A percentile compares a stretch with the other conserved stretches of the same genome.
These are phyloP conservation scores for Pharnaceum exiguum DNA, from an alignment of 148 eudicot genomes.

Conservation along the genomic window DNA sequence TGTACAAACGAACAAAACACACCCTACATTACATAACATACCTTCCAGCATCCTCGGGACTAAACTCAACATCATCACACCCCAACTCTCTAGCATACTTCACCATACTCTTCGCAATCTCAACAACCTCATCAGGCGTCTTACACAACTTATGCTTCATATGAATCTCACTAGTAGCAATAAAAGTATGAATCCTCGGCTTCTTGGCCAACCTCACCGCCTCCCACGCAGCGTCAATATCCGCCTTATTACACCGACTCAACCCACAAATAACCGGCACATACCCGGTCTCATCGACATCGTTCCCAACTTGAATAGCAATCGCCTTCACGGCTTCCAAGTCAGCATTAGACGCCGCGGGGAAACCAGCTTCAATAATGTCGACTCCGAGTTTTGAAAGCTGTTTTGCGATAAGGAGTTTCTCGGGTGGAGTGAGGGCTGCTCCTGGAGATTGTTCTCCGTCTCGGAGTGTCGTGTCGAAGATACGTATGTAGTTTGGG, in stretches of 20 bases:
- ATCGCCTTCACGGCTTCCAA: conserved; percentile 72
- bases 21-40: too few species aligned
- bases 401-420: conserved; percentile 76
- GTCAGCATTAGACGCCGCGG: conserved; percentile 79
- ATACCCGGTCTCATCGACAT: conserved; percentile 37
- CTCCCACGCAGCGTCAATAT: conserved; percentile 83
- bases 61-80: conserved; percentile 85
- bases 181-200: conserved; percentile 88
- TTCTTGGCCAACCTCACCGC: conserved; percentile 72
- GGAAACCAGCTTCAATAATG: conserved; percentile 88
- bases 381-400: conserved; percentile 79
- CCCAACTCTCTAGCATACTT: conserved; percentile 86
- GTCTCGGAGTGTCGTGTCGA: conserved; percentile 93
- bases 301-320: conserved; percentile 64
- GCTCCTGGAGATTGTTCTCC: conserved; percentile 99
- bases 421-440: conserved; percentile 76
- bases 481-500: conserved; percentile 65
- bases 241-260: conserved; percentile 77
- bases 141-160: conserved; percentile 83
- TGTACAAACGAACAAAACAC: too few species aligned
- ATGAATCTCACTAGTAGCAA: conserved; percentile 93
- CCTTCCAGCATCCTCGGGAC: conserved; percentile 99
- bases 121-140: conserved; percentile 71
- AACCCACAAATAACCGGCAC: conserved; percentile 92
- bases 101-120: conserved; percentile 80